Evolutionary conservation across 2,329 filamentous ascomycete genomes (phyloP), one percentile per base, ranked within the genome.

Genomic region (Phaeosphaeriaceae sp.): DNA sequence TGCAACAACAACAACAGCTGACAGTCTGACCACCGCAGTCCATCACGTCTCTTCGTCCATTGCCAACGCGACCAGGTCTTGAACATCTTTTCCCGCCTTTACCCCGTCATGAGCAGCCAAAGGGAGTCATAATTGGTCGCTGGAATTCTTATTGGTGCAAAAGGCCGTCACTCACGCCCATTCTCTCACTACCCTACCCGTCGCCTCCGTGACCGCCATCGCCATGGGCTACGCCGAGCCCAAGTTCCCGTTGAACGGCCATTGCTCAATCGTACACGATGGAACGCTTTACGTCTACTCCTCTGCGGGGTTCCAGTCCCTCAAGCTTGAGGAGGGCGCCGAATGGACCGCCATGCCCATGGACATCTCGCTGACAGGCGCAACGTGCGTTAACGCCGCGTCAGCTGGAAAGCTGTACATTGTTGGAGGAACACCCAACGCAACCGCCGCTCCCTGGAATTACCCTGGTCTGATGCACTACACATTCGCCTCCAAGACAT

Each of bases 271-370:
- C 72, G 85, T 97, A 61, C 84, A 92, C 81, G 84, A 93, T 74
- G 89, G 93, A 77, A 93, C 89, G 13, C 87, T 98, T 54, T 98
- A 96, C 81, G 89, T 91, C 48, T 97, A 92, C 77, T 92, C 92
- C 6, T 80, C 88, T 9, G 80, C 86, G 49, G 91, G 88, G 26
- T 94, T 98, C 69, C 87, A 93, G 75, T 90, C 91, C 9, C 79
- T 98, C 64, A 78, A 84, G 13, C 80, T 98, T 63, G 79, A 86
- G 63, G 78, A 88, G 65, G 91, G 91, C 52, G 91, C 88, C 50
- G 79, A 87, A 79, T 97, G 94, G 94, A 81, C 85, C 63, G 75
- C 83, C 65, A 77, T 95, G 66, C 71, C 84, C 0, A 85, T 84
- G 74, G 92, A 92, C 50, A 84, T 89, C 60, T 81, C 88, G 19